These are phyloP conservation scores for Hemileccinum rubropunctum DNA, from an alignment of 768 basidiomycete genomes.

Conservation along the genomic window DNA sequence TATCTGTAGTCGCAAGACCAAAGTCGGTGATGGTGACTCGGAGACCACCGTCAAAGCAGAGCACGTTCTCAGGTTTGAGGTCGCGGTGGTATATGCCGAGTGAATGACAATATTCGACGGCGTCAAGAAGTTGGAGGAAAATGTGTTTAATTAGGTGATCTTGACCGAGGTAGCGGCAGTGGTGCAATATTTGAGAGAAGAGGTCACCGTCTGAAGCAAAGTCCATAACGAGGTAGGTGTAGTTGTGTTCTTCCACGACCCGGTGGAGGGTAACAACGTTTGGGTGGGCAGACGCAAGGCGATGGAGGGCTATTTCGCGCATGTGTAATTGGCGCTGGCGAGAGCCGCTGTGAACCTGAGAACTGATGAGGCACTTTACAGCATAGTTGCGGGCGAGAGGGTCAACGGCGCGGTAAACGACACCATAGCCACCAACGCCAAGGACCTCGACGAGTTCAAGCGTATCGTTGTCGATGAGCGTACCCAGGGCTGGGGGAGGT, in stretches of 20 bases:
- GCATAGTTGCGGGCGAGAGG: constrained; percentile 63
- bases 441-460: constrained; percentile 85
- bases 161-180: constrained; percentile 76
- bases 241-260: constrained; percentile 76
- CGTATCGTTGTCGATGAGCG: constrained; percentile 76
- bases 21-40: constrained; percentile 91
- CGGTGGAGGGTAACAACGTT: constrained; percentile 88
- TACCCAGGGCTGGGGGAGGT: constrained; percentile 58
- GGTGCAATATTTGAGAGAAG: constrained; percentile 83
- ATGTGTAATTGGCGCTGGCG: constrained; percentile 77
- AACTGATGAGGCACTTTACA: constrained; percentile 84
- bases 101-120: constrained; percentile 89
- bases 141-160: constrained; percentile 83
- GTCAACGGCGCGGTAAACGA: constrained; percentile 87
- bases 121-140: constrained; percentile 91
- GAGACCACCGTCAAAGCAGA: constrained; percentile 78
- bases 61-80: constrained; percentile 94
- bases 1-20: constrained; percentile 88
- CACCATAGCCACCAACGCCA: constrained; percentile 92
- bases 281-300: constrained; percentile 69
- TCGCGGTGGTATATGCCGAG: constrained; percentile 95
- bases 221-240: constrained; percentile 92
- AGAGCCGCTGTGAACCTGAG: constrained; percentile 38
- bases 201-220: constrained; percentile 89
- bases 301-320: constrained; percentile 83